Percentiles rank a stretch among this genome's conserved stretches.
Conservation (phyloP, 2,329 filamentous ascomycete genomes). For the Graphiopsis chlorocephala region DNA sequence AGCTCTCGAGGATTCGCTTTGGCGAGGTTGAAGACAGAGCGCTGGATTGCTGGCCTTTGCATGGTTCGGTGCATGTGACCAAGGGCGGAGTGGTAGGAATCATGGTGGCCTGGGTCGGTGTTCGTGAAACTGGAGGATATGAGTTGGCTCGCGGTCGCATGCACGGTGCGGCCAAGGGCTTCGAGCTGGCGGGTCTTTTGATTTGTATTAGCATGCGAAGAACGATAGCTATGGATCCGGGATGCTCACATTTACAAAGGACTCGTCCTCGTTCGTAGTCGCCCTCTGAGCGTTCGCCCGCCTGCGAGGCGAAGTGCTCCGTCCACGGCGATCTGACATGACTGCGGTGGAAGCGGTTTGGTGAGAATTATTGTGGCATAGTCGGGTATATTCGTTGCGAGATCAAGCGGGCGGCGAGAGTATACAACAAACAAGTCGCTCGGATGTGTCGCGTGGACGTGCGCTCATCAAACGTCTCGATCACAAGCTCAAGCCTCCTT, state of each 20-base stretch:
- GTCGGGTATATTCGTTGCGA: background rate
- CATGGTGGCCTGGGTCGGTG: conserved; percentile 38
- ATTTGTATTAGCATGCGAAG: background rate
- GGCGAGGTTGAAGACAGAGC: conserved; percentile 86
- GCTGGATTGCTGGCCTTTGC: conserved; percentile 77
- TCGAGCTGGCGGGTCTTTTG: conserved; percentile 79
- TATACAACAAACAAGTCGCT: background rate
- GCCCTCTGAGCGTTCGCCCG: conserved; percentile 1
- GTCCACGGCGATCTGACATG: conserved; percentile 30
- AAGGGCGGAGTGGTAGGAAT: conserved; percentile 82
- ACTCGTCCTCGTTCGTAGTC: conserved; percentile 16
- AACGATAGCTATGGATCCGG: background rate
- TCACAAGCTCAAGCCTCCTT: background rate
- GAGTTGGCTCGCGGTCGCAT: conserved; percentile 85
- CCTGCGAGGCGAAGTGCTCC: conserved; percentile 29
- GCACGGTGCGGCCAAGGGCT: conserved; percentile 91
- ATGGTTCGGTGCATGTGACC: conserved; percentile 86
- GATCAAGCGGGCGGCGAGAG: background rate
- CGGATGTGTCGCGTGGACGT: conserved; percentile 3
- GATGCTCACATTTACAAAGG: conserved; percentile 6
- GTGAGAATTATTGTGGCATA: conserved; percentile 1
- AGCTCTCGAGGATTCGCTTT: conserved; percentile 91
- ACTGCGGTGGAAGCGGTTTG: background rate
- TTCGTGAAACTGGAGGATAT: conserved; percentile 51
- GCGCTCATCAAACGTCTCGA: conserved; percentile 1